Evolutionary conservation across 1,284 basidiomycete genomes (phyloP), one percentile per base, ranked within the genome.

Genomic region (Acaromyces ingoldii): DNA sequence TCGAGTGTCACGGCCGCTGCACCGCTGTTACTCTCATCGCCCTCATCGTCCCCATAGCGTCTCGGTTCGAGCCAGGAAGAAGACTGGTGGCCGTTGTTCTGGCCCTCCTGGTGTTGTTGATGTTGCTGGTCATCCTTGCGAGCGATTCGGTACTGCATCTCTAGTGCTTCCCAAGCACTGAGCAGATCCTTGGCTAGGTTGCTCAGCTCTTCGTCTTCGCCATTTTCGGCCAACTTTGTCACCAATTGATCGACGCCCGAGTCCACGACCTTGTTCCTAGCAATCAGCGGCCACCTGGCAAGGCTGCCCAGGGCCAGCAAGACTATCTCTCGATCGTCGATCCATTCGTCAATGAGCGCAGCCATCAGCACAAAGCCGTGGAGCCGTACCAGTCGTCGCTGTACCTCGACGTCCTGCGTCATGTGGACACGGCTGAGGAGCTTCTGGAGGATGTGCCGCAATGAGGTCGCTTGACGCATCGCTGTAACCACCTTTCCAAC

Each of bases 281-380:
- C 85, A 46, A 89, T 80, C 24, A 96, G 78, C 0, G 89, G 89
- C 91, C 91, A 96, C 34, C 63, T 54, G 4, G 57, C 60, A 11
- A 67, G 51, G 40, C 65, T 63, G 21, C 62, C 52, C 37, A 74
- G 78, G 83, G 54, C 62, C 87, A 87, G 77, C 7, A 81, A 76
- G 29, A 86, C 78, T 28, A 96, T 80, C 34, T 91, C 87, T 22
- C 79, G 62, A 64, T 97, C 89, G 26, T 83, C 80, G 13, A 77
- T 75, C 70, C 91, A 81, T 67, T 97, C 91, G 43, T 87, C 83
- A 28, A 97, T 78, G 39, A 97, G 81, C 71, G 87, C 90, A 42
- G 83, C 86, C 89, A 97, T 91, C 21, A 93, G 79, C 75, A 87
- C 89, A 74, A 95, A 91, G 1, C 91, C 92, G 75, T 95, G 90